A percentile compares a stretch with the other conserved stretches of the same genome.
Evolutionary conservation across 352 stramenopile species (phyloP).

Genomic region (Pythium apleroticum): DNA sequence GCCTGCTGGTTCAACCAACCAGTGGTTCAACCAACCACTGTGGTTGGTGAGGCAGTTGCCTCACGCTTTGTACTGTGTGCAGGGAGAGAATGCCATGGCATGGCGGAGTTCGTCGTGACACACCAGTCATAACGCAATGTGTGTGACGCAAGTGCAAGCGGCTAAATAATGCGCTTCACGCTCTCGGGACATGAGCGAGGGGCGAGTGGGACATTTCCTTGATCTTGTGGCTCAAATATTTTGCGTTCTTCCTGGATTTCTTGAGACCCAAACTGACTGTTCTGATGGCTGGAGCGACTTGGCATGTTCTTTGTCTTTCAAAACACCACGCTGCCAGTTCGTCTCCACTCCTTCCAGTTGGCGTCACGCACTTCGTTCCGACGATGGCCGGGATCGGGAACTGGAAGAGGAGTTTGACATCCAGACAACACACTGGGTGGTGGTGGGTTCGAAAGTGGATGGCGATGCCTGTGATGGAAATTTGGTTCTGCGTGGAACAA

Average conservation of each 20-base stretch:
- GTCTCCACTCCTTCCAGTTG: not conserved
- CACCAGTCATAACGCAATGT: not conserved
- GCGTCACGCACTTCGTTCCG: not conserved
- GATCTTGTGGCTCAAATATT: not conserved
- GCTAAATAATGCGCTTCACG: not conserved
- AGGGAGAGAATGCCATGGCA: not conserved
- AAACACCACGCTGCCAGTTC: not conserved
- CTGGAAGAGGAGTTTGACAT: too few relatives aligned
- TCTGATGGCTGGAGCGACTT: not conserved
- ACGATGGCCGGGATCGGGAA: not conserved
- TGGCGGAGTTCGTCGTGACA: not conserved
- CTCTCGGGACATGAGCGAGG: not conserved
- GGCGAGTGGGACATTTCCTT: not conserved
- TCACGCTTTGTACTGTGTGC: not conserved
- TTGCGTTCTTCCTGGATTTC: not conserved
- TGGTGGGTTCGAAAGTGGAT: not conserved
- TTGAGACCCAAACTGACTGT: not conserved
- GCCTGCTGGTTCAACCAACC: not conserved
- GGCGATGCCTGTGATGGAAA: not conserved
- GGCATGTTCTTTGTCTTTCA: not conserved
- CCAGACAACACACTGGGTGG: not conserved
- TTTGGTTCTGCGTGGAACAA: not conserved
- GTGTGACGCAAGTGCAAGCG: not conserved
- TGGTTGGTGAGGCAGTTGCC: not conserved
- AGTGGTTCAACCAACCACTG: too few relatives aligned